Evolutionary conservation across 179 eudicot species (phyloP).

Genomic region (Vitellaria paradoxa): DNA sequence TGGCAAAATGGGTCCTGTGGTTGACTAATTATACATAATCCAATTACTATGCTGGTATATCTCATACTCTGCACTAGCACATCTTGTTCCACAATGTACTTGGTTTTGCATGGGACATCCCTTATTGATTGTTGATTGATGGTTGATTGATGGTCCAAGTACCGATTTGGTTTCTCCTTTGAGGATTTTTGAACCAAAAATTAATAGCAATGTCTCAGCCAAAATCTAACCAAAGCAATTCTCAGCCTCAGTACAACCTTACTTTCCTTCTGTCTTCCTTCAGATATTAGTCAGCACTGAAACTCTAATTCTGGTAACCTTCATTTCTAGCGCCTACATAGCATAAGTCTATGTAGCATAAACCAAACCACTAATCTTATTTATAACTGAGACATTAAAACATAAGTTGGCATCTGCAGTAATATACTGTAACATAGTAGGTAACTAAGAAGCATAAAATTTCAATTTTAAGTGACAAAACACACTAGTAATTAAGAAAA

Average conservation of each 20-base stretch:
- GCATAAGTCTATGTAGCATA: background rate
- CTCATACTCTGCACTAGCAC: background rate
- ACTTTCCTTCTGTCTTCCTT: background rate
- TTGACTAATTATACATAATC: background rate
- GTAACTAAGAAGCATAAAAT: constrained; percentile 11
- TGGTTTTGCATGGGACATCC: background rate
- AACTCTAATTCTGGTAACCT: background rate
- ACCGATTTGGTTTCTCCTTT: no score
- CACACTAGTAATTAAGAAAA: constrained; percentile 2
- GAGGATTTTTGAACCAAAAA: no score
- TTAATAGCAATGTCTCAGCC: no score
- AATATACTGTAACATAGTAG: background rate
- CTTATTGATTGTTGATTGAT: background rate
- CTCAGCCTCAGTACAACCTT: background rate
- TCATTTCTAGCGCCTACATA: background rate
- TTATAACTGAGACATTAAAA: background rate
- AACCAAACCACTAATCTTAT: constrained; percentile 12
- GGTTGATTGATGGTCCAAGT: background rate
- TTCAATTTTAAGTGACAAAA: background rate
- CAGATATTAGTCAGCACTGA: background rate
- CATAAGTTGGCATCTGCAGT: constrained; percentile 11
- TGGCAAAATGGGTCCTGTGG: background rate
- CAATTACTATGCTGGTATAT: background rate
- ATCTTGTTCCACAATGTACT: background rate
- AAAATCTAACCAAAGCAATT: no score